These are phyloP conservation scores for Talaromyces marneffei DNA, from an alignment of 2,329 filamentous ascomycete species.

Conservation along the genomic window DNA sequence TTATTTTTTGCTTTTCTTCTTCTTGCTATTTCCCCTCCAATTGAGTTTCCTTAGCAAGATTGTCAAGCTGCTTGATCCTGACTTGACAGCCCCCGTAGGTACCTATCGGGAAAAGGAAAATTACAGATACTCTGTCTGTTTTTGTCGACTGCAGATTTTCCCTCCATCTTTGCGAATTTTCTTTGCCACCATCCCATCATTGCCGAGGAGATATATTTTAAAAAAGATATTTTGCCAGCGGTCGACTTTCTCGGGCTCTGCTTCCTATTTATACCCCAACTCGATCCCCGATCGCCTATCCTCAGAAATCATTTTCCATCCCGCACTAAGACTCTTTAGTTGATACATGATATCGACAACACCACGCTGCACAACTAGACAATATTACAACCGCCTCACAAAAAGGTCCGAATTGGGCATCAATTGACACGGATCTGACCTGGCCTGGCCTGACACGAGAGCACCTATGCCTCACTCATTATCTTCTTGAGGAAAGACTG, in stretches of 20 bases:
- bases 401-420: conserved; percentile 10
- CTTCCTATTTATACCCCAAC: conserved; percentile 7
- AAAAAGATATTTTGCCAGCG: not conserved
- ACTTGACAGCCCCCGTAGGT: not conserved
- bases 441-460: not conserved
- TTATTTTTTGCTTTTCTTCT: not conserved
- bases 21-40: not conserved
- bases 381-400: conserved; percentile 10
- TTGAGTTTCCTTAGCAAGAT: not conserved
- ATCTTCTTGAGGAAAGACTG: conserved; percentile 1
- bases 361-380: conserved; percentile 9
- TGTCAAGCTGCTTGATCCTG: not conserved
- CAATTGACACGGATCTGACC: not conserved
- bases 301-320: not conserved
- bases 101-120: not conserved
- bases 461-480: conserved; percentile 8
- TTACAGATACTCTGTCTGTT: not conserved
- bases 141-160: not conserved
- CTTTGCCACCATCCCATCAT: conserved; percentile 1
- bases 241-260: not conserved
- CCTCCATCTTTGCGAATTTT: not conserved
- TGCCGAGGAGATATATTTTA: not conserved
- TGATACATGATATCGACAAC: conserved; percentile 5
- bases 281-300: not conserved
- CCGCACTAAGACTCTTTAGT: conserved; percentile 8